Base-by-base conservation (phyloP, 352 stramenopile species). In the Pythium rishiriense region DNA sequence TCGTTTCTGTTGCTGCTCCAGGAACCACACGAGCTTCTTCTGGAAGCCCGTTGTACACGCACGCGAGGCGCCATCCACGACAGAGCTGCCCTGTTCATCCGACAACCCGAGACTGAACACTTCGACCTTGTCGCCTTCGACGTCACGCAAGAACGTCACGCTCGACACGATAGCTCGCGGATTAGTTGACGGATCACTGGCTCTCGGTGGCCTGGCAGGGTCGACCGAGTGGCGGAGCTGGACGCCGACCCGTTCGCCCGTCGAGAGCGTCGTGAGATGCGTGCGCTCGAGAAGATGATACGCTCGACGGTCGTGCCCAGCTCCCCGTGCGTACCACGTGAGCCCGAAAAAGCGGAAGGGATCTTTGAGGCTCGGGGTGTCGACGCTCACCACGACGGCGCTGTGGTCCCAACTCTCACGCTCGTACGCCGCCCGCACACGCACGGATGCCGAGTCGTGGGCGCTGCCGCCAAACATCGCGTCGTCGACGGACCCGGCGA, bases 401-500 rank as follows among this genome's bases (percentile, higher is more conserved):
- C 56, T 65, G 37, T 80, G 66, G 4, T 68, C 66, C 8, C 76
- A 43, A 14, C 61, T 43, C 8, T 74, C 61, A 9, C 78, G 63
- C 26, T 76, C 42, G 65, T 78, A 82, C 15, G 64, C 25, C 21
- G 58, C 71, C 14, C 69, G 78, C n/a, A 56, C 43, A 4, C 68
- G 74, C 35, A 85, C 54, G 15, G 74, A 73, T 8, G 54, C 25
- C 29, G 73, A 76, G 65, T 86, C 75, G 52, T 77, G 66, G 33
- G 72, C 69, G 33, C 73, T 72, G 33, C 59, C 57, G 22, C 78
- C 78, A 50, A 87, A 87, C 52, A 87, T 64, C 41, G 70, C 68
- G 54, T 89, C 80, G 25, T 87, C 78, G 15, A 89, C 33, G n/a
- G 69, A 74, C n/a, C 80, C 78, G 12, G 74, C 61, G 6, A 79